Percentiles rank a stretch among this genome's conserved stretches.
These are phyloP conservation scores for Trematosphaeria pertusa DNA, from an alignment of 2,329 filamentous ascomycete genomes.

Conservation along the genomic window DNA sequence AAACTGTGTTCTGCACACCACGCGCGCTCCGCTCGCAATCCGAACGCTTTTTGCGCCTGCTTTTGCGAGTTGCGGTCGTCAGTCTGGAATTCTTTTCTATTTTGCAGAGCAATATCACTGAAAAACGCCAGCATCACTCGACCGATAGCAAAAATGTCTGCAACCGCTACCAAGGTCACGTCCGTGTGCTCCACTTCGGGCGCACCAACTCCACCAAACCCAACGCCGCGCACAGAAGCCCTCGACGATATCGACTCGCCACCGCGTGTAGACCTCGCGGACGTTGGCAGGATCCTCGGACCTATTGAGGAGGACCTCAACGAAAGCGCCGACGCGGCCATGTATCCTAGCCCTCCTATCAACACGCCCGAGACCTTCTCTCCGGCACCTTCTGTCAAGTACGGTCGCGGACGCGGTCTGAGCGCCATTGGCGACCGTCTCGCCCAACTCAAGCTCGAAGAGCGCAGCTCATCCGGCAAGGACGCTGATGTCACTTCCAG, in stretches of 20 bases:
- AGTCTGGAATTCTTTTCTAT: too few species aligned
- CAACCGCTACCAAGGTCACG: constrained; percentile 21
- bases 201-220: constrained; percentile 29
- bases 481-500: constrained; percentile 27
- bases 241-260: constrained; percentile 18
- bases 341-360: constrained; percentile 38
- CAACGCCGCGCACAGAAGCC: constrained; percentile 34
- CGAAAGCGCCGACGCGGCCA: constrained; percentile 37
- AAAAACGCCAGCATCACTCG: too few species aligned
- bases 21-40: too few species aligned
- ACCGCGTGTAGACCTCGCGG: constrained; percentile 31
- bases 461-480: constrained; percentile 17
- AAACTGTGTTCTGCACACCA: too few species aligned
- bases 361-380: constrained; percentile 38
- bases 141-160: constrained; percentile 7
- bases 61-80: too few species aligned
- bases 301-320: constrained; percentile 41
- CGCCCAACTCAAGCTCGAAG: constrained; percentile 63
- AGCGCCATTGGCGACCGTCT: constrained; percentile 89
- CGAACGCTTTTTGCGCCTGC: too few species aligned
- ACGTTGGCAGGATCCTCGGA: constrained; percentile 34
- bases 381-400: constrained; percentile 33
- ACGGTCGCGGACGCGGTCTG: constrained; percentile 59
- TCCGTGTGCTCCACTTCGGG: constrained; percentile 29
- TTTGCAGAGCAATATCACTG: too few species aligned